These are phyloP conservation scores for Saturnispora kantuleensis DNA, from an alignment of 805 yeast species.

Conservation along the genomic window DNA sequence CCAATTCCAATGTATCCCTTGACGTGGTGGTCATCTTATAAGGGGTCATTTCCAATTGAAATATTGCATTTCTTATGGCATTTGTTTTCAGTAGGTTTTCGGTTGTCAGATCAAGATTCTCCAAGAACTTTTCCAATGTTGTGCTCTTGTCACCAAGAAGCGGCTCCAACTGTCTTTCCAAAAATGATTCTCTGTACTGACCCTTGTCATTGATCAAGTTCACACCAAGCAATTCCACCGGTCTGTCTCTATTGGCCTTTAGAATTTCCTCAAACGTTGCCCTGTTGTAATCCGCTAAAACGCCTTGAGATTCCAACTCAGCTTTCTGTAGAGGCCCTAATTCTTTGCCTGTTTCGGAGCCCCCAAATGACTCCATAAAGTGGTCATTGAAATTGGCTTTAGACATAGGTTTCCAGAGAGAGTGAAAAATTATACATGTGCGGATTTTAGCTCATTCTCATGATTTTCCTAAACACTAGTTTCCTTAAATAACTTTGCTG, in stretches of 20 bases:
- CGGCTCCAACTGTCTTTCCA: slow-evolving; percentile 39
- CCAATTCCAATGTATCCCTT: slow-evolving; percentile 17
- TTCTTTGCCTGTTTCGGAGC: background rate
- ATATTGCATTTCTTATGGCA: slow-evolving; percentile 33
- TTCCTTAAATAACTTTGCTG: too few relatives aligned
- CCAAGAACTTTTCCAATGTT: slow-evolving; percentile 29
- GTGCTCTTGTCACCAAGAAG: slow-evolving; percentile 24
- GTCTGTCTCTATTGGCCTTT: slow-evolving; percentile 27
- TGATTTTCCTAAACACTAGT: too few relatives aligned
- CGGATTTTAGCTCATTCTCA: too few relatives aligned
- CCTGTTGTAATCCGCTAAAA: slow-evolving; percentile 23
- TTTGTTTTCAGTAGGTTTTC: slow-evolving; percentile 34
- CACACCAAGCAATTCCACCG: slow-evolving; percentile 35
- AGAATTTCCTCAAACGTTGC: slow-evolving; percentile 22
- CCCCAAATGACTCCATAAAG: slow-evolving; percentile 18
- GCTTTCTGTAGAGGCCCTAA: slow-evolving; percentile 13
- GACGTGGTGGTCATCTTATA: slow-evolving; percentile 15
- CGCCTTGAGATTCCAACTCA: slow-evolving; percentile 21
- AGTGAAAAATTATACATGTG: background rate
- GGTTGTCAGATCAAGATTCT: slow-evolving; percentile 35
- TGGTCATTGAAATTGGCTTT: background rate
- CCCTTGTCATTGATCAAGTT: slow-evolving; percentile 38
- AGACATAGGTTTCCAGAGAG: background rate
- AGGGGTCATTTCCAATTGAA: slow-evolving; percentile 23
- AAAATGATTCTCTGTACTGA: slow-evolving; percentile 35